Conservation (phyloP, 768 basidiomycete species). For the Leccinum ochraceum region DNA sequence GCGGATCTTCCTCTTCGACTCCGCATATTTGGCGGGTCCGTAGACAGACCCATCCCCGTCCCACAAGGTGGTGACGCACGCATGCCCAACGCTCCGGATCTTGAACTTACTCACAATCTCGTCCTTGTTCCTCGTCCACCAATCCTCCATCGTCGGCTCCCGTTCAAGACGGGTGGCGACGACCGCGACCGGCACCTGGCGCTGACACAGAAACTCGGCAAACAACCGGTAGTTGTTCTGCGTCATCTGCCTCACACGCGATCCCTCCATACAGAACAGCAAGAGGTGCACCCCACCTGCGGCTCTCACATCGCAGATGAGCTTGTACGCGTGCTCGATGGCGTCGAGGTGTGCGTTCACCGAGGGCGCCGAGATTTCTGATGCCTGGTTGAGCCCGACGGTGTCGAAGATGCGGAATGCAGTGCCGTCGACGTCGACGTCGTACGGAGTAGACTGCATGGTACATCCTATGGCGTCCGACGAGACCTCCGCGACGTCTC, state of each 20-base stretch:
- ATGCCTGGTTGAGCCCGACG: slow-evolving; percentile 23
- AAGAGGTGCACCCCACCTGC: slow-evolving; percentile 38
- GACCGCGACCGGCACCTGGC: too few relatives aligned
- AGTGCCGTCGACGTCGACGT: slow-evolving; percentile 11
- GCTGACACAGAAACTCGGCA: too few relatives aligned
- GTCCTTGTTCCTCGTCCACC: too few relatives aligned
- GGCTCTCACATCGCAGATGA: slow-evolving; percentile 27
- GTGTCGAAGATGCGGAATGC: slow-evolving; percentile 28
- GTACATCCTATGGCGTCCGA: too few relatives aligned
- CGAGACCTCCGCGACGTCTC: slow-evolving; percentile 8
- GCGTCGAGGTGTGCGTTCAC: neutral
- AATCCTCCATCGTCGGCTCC: too few relatives aligned
- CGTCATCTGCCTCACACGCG: too few relatives aligned
- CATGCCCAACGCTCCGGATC: slow-evolving; percentile 20
- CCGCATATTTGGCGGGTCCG: slow-evolving; percentile 6
- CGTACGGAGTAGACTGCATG: too few relatives aligned
- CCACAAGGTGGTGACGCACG: slow-evolving; percentile 19
- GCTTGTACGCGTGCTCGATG: slow-evolving; percentile 15
- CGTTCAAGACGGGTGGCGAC: too few relatives aligned
- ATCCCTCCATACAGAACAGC: slow-evolving; percentile 16
- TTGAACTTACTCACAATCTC: neutral
- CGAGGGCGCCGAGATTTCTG: neutral
- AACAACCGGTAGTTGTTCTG: too few relatives aligned
- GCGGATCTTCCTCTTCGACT: slow-evolving; percentile 17
- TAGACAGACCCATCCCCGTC: neutral